Evolutionary conservation across 2,329 filamentous ascomycete genomes (phyloP).

Genomic region (Zasmidium angulare): DNA sequence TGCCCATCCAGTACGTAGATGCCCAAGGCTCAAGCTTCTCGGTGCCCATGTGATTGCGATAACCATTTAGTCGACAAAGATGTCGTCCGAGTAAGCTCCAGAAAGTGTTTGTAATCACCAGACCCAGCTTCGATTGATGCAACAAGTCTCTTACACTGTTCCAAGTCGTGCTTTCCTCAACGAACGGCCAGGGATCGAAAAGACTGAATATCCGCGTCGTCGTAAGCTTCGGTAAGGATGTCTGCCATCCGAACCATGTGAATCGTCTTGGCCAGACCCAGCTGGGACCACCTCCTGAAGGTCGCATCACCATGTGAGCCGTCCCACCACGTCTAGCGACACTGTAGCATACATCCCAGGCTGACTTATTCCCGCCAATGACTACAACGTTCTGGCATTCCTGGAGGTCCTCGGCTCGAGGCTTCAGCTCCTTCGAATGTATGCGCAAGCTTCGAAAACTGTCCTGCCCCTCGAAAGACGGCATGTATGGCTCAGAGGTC

Average conservation of each 20-base stretch:
- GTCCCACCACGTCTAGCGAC: slow-evolving; percentile 51
- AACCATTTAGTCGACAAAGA: not conserved
- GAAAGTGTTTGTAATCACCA: slow-evolving; percentile 53
- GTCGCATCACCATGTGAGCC: slow-evolving; percentile 58
- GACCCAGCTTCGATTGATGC: slow-evolving; percentile 56
- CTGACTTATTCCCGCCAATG: slow-evolving; percentile 61
- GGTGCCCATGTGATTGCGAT: not conserved
- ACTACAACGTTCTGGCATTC: slow-evolving; percentile 48
- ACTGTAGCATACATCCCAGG: slow-evolving; percentile 61
- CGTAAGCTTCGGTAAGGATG: slow-evolving; percentile 61
- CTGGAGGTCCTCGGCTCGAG: slow-evolving; percentile 36
- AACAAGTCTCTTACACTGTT: slow-evolving; percentile 55
- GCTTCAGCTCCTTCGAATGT: slow-evolving; percentile 54
- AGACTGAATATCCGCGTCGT: slow-evolving; percentile 66
- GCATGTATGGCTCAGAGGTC: slow-evolving; percentile 56
- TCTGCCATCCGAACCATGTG: slow-evolving; percentile 62
- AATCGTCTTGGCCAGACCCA: slow-evolving; percentile 62
- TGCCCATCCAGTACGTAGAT: slow-evolving; percentile 10
- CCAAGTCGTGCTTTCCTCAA: slow-evolving; percentile 54
- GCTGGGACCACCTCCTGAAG: slow-evolving; percentile 55
- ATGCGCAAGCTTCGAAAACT: slow-evolving; percentile 54
- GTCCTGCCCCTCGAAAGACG: slow-evolving; percentile 48
- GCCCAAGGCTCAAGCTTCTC: slow-evolving; percentile 7
- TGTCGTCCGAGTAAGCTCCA: slow-evolving; percentile 52
- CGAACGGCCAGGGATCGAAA: slow-evolving; percentile 68